Evolutionary conservation across 106 monocot genomes (phyloP), one percentile per base, ranked within the genome.

Genomic region (Dendrobium chrysotoxum): DNA sequence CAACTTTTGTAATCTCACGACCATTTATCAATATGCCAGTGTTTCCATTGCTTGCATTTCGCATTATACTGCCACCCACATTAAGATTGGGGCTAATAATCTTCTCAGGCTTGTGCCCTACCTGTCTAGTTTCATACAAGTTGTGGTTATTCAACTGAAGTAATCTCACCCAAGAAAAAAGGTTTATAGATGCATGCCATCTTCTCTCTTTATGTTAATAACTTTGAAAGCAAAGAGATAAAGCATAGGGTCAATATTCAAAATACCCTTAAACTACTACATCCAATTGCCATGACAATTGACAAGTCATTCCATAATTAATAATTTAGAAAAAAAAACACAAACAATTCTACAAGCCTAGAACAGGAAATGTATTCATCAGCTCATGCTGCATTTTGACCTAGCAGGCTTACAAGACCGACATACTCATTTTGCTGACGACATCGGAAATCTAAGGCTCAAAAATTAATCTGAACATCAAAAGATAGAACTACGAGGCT

Each of bases 31-130:
- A 82, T 50, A 99, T 87, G 39, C 92, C 92, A 54, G 92, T 93
- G 80, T 91, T 90, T 67, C 98, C 98, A 86, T 99, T 99, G 88
- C 98, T 99, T 75, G 98, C 95, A 79, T 91, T 84, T 57, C 61
- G 61, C 86, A 87, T 88, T 21, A 99, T 79, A 76, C 12, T 73
- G 6, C 94, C 92, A 15, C 98, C 98, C 77, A 99, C 87, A 72
- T 86, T 92, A 50, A 99, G 86, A 84, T 99, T 81, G 40, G 98
- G 79, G 42, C 79, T 95, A 50, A 99, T 99, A 67, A 99, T 93
- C 68, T 80, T 85, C 47, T 90, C 86, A 47, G 98, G 98, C 76
- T 95, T 99, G 70, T 91, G 87, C 28, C 98, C 98, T 85, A 86
- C 87, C 98, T 99, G 88, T 83, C 77, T 72, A 66, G 75, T 40